phyloP scores from a whole-genome alignment of 352 stramenopile species.

The Phytophthora cryptogea region DNA sequence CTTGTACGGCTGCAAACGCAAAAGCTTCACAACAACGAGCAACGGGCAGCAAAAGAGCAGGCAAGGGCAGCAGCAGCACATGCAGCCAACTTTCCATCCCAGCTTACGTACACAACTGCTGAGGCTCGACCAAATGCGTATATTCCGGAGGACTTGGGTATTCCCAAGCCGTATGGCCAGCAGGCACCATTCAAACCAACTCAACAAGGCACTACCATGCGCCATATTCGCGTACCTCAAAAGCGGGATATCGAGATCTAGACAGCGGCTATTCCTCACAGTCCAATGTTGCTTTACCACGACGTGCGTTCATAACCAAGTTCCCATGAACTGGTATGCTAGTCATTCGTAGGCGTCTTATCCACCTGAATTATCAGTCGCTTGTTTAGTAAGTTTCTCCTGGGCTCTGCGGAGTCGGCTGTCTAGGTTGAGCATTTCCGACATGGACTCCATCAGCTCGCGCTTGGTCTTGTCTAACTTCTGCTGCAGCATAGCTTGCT shows the following conservation, averaged over 20 bases:
- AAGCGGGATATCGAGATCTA: conserved; percentile 93
- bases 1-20: conserved; percentile 66
- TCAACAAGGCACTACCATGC: conserved; percentile 88
- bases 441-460: conserved; percentile 74
- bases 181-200: conserved; percentile 93
- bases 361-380: conserved; percentile 12
- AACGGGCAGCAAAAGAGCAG: conserved; percentile 49
- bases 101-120: conserved; percentile 87
- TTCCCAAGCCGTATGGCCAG: conserved; percentile 93
- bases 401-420: conserved; percentile 65
- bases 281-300: conserved; percentile 11
- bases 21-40: conserved; percentile 53
- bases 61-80: conserved; percentile 43
- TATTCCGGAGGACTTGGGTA: conserved; percentile 91
- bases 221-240: conserved; percentile 90
- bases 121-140: conserved; percentile 94
- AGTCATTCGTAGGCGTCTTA: not conserved
- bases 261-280: not conserved
- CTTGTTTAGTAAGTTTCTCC: conserved; percentile 65
- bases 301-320: not conserved
- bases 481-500: conserved; percentile 50
- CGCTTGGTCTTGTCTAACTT: conserved; percentile 79
- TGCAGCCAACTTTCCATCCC: conserved; percentile 66
- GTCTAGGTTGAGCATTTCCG: conserved; percentile 66
- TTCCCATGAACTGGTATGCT: not conserved